Base-by-base conservation (phyloP, 2,329 filamentous ascomycete genomes). In the Capronia americana region DNA sequence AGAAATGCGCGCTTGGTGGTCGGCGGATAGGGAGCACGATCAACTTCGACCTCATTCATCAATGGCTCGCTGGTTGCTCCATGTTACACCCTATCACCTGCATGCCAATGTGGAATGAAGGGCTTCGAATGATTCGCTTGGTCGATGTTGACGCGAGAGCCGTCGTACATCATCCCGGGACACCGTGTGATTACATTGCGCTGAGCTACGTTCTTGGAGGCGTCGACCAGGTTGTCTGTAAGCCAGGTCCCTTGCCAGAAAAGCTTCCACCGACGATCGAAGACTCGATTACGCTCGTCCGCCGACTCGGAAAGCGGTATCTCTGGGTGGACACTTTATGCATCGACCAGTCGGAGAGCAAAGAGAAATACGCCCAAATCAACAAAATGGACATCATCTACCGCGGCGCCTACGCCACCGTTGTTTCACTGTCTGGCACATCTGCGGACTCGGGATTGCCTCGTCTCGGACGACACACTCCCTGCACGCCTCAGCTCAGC, bases 251-350 rank as follows among this genome's bases (percentile, higher is more conserved):
- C 6, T 54, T 54, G 50, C 50, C 50, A 11, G 10, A 54, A 28
- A 28, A 30, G 20, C 50, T 54, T 24, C 50, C 50, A 28, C n/a
- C 20, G 24, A 28, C 24, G 24, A 54, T 54, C 11, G 50, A 28
- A 14, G 50, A 54, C 11, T 10, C 20, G 2, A 54, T 54, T 4
- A 14, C 28, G 12, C 20, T 54, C 14, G 50, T 54, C 8, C n/a
- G 14, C n/a, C 14, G 14, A 17, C 50, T 54, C 17, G 50, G 20
- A 23, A 23, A 24, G 26, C 50, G 24, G 26, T 54, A 54, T n/a
- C 50, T 26, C 4, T 54, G 50, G 50, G 50, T 54, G 20, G 50
- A 54, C 26, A 24, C 50, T 4, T 54, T 54, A 14, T 54, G 50
- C 26, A 54, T 54, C 50, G 50, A 54, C 12, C 50, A 54, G 24